Conservation (phyloP, 2,329 filamentous ascomycete species). For the Metarhizium brunneum region DNA sequence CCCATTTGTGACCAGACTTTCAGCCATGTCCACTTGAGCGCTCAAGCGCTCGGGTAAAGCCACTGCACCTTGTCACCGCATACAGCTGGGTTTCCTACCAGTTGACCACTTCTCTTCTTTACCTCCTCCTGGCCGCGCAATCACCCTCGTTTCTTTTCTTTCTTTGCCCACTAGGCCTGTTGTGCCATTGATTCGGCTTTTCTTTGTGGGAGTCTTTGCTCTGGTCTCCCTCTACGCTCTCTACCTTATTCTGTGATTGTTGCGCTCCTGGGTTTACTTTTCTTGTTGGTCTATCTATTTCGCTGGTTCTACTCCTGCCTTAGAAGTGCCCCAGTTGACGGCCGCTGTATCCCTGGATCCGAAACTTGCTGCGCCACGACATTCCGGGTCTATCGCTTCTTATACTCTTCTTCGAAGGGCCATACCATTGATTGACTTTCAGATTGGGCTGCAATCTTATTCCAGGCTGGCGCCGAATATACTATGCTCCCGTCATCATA, state of each 20-base stretch:
- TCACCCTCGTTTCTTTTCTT: background rate
- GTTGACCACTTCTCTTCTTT: background rate
- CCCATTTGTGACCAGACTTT: too few species aligned
- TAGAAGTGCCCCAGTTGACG: background rate
- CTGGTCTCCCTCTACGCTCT: conserved; percentile 1
- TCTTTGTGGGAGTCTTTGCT: background rate
- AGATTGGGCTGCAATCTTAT: background rate
- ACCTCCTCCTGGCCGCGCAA: conserved; percentile 1
- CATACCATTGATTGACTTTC: background rate
- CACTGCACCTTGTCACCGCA: background rate
- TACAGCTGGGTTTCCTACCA: background rate
- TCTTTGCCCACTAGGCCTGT: background rate
- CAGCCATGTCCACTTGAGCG: background rate
- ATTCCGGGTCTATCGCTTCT: background rate
- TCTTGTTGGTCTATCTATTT: background rate
- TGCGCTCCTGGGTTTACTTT: background rate
- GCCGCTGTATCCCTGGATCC: background rate
- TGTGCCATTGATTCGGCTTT: conserved; percentile 1
- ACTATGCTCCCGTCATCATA: conserved; percentile 5
- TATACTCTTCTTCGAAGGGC: background rate
- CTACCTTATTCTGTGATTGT: conserved; percentile 3
- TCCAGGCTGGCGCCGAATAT: background rate
- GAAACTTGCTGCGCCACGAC: conserved; percentile 2
- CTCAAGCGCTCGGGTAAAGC: too few species aligned
- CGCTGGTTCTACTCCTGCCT: background rate